phyloP scores from a whole-genome alignment of 306 rosid genomes.

The Bauhinia variegata region DNA sequence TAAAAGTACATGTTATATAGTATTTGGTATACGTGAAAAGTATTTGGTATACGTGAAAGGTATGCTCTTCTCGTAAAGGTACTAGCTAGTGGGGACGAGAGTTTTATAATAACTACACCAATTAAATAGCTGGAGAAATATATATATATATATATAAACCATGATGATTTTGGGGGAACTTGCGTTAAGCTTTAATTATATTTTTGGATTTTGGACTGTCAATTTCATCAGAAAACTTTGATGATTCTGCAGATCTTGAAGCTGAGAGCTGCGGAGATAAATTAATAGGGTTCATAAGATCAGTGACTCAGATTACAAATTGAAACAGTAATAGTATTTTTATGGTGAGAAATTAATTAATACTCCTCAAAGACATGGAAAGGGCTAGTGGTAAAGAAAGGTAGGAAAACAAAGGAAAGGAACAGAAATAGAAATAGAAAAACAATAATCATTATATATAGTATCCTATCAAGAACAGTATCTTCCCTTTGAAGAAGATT shows the following conservation, averaged over 20 bases:
- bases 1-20: not conserved
- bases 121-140: not conserved
- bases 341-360: constrained; percentile 4
- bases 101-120: not conserved
- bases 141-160: not conserved
- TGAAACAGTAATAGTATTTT: not conserved
- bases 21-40: constrained; percentile 7
- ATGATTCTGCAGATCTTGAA: not conserved
- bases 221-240: constrained; percentile 28
- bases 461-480: constrained; percentile 19
- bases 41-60: constrained; percentile 6
- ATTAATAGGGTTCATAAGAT: too few species aligned
- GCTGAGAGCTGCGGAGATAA: not conserved
- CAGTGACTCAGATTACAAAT: too few species aligned
- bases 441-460: not conserved
- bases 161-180: not conserved
- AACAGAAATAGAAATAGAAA: not conserved
- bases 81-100: not conserved
- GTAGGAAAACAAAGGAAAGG: not conserved
- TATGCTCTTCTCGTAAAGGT: not conserved
- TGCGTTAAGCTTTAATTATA: not conserved
- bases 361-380: constrained; percentile 31
- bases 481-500: constrained; percentile 50
- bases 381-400: constrained; percentile 28
- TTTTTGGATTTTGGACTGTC: constrained; percentile 12